A percentile compares a stretch with the other conserved stretches of the same genome.
phyloP scores from a whole-genome alignment of 2,329 filamentous ascomycete species.

The Podosphaera aphanis region DNA sequence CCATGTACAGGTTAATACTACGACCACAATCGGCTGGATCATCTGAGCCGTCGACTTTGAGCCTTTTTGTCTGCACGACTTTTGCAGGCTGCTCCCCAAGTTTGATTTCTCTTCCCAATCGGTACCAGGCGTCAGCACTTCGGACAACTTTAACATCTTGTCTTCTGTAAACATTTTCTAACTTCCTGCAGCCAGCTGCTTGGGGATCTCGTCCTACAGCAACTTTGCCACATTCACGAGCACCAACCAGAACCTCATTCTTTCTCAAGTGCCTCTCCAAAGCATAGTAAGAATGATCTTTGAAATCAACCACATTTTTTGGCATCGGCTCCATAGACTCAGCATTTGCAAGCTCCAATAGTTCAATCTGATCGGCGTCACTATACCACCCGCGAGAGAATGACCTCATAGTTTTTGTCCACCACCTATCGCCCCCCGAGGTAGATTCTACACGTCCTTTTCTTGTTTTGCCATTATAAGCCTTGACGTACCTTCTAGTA shows the following conservation, averaged over 20 bases:
- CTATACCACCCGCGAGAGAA: constrained; percentile 22
- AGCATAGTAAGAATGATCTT: constrained; percentile 62
- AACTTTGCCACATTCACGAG: constrained; percentile 53
- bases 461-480: constrained; percentile 74
- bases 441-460: constrained; percentile 51
- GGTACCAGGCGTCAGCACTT: constrained; percentile 76
- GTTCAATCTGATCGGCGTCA: constrained; percentile 66
- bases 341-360: constrained; percentile 46
- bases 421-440: constrained; percentile 28
- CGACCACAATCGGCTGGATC: constrained; percentile 20
- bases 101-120: constrained; percentile 59
- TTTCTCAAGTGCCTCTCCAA: constrained; percentile 64
- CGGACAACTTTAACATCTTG: constrained; percentile 56
- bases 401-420: constrained; percentile 25
- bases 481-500: constrained; percentile 67
- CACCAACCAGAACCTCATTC: constrained; percentile 56
- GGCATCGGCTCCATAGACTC: constrained; percentile 67
- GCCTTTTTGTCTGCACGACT: constrained; percentile 29
- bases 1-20: constrained; percentile 28
- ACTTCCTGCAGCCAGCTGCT: constrained; percentile 13
- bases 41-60: constrained; percentile 16
- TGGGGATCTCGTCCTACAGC: constrained; percentile 33
- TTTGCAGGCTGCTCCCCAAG: constrained; percentile 64
- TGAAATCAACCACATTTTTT: constrained; percentile 66
- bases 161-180: constrained; percentile 66